A percentile compares a stretch with the other conserved stretches of the same genome.
phyloP scores from a whole-genome alignment of 106 monocot species.

The Ottelia alismoides region DNA sequence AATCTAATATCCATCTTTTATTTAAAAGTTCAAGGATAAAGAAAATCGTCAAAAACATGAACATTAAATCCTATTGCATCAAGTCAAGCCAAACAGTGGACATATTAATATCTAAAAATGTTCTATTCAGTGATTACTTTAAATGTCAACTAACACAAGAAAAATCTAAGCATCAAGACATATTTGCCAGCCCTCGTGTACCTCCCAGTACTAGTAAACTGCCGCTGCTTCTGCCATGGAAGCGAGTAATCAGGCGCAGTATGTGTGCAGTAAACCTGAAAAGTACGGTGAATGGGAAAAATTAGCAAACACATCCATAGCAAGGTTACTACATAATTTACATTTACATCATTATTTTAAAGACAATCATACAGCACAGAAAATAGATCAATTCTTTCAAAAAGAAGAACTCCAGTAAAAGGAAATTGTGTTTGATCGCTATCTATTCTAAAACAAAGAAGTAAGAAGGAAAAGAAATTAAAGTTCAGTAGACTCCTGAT shows the following conservation, averaged over 20 bases:
- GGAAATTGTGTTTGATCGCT: background rate
- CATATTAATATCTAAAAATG: too few species aligned
- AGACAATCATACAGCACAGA: too few species aligned
- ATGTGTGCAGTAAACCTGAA: conserved; percentile 90
- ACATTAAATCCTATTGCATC: too few species aligned
- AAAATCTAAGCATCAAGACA: too few species aligned
- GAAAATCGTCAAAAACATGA: too few species aligned
- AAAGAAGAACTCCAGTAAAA: background rate
- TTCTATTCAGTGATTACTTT: too few species aligned
- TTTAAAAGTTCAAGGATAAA: too few species aligned
- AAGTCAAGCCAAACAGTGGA: too few species aligned
- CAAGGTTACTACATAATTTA: background rate
- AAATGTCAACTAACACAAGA: too few species aligned
- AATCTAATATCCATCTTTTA: too few species aligned
- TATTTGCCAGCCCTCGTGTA: too few species aligned
- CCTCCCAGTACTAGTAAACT: conserved; percentile 89
- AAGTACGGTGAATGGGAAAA: background rate
- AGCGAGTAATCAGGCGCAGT: conserved; percentile 88
- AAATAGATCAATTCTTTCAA: too few species aligned
- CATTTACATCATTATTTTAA: background rate
- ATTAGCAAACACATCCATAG: background rate
- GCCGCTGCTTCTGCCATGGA: conserved; percentile 98
- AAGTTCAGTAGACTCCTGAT: background rate
- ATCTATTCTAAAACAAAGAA: background rate
- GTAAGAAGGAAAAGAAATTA: background rate